phyloP scores from a whole-genome alignment of 176 grass and related monocot genomes.

The Avena insularis region DNA sequence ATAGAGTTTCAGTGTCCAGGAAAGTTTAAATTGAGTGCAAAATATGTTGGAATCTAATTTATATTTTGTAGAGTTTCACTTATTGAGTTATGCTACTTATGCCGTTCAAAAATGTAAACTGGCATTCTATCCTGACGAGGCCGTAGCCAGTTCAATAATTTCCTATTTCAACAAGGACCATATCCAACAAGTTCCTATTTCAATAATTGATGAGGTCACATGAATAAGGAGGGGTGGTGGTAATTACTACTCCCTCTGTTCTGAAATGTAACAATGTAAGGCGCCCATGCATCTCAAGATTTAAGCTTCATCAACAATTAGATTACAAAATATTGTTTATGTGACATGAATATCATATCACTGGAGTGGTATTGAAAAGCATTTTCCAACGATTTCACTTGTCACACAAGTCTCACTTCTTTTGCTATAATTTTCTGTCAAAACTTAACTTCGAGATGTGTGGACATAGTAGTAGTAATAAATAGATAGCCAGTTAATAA shows the following conservation, averaged over 20 bases:
- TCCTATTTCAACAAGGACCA: no score
- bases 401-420: background rate
- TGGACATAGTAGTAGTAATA: background rate
- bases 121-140: background rate
- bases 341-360: background rate
- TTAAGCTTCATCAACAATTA: background rate
- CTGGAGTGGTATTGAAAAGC: background rate
- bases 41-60: background rate
- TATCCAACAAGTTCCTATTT: no score
- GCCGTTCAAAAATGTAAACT: slow-evolving; percentile 1
- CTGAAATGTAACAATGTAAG: background rate
- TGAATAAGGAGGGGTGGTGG: background rate
- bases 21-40: background rate
- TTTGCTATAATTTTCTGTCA: background rate
- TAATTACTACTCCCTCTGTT: background rate
- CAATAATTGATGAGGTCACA: background rate
- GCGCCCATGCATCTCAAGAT: background rate
- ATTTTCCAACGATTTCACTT: background rate
- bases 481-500: slow-evolving; percentile 11
- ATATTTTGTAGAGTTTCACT: slow-evolving; percentile 3
- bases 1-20: background rate
- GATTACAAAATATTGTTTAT: background rate
- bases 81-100: background rate
- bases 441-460: background rate
- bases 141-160: background rate